Conservation (phyloP, 106 monocot species). For the Narthecium ossifragum region DNA sequence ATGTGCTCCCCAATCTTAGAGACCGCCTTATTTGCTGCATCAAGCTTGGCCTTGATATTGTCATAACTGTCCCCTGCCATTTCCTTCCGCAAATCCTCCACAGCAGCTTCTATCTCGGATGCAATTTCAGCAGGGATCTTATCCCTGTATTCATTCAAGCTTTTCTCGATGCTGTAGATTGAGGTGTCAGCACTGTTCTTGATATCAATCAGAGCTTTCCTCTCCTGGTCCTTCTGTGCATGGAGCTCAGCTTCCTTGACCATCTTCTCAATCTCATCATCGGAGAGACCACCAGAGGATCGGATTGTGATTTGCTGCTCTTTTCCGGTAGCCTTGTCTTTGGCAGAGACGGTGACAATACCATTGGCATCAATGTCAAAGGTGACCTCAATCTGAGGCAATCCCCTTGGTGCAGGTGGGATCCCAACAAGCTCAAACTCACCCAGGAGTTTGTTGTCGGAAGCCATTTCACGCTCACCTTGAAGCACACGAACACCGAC, state of each 20-base stretch:
- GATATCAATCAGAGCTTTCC: conserved; percentile 13
- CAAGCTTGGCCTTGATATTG: conserved; percentile 9
- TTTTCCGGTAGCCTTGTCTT: conserved; percentile 9
- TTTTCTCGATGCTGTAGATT: conserved; percentile 15
- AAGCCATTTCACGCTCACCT: conserved; percentile 14
- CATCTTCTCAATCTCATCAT: conserved; percentile 15
- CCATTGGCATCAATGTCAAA: conserved; percentile 14
- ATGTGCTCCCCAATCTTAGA: conserved; percentile 16
- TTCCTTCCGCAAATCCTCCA: conserved; percentile 6
- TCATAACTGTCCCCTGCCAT: conserved; percentile 7
- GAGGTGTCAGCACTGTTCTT: conserved; percentile 15
- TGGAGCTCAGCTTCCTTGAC: conserved; percentile 6
- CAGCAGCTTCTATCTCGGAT: conserved; percentile 9
- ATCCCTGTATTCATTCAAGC: conserved; percentile 5
- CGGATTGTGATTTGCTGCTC: conserved; percentile 12
- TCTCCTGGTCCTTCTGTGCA: conserved; percentile 8
- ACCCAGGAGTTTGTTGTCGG: conserved; percentile 10
- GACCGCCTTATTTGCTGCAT: conserved; percentile 12
- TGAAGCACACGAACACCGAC: conserved; percentile 11
- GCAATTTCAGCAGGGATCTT: conserved; percentile 13
- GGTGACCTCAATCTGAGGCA: conserved; percentile 18
- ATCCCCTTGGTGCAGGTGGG: conserved; percentile 9
- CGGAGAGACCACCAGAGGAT: conserved; percentile 14
- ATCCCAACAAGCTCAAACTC: conserved; percentile 14
- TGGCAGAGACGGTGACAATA: conserved; percentile 9